Conservation (phyloP, 306 rosid species). For the Prunus padus region DNA sequence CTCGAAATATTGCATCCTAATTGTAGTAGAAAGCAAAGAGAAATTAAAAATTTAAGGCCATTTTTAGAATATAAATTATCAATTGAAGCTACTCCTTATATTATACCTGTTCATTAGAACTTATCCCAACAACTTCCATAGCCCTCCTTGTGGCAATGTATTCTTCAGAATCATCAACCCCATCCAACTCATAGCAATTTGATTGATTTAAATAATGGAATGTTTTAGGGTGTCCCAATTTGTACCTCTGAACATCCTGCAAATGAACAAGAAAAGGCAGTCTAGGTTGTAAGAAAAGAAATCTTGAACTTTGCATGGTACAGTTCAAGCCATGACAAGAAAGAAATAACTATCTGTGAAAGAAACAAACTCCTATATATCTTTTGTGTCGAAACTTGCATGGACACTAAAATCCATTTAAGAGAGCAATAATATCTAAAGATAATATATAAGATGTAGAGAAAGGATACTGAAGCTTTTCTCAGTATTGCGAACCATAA, state of each 20-base stretch:
- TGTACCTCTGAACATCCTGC: constrained; percentile 77
- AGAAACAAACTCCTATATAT: neutral
- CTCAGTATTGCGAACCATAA: neutral
- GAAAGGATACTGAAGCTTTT: neutral
- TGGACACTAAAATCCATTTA: neutral
- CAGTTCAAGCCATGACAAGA: neutral
- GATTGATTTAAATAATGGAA: constrained; percentile 95
- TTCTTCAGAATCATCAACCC: constrained; percentile 77
- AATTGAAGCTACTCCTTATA: constrained; percentile 23
- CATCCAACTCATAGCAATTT: constrained; percentile 82
- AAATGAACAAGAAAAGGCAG: constrained; percentile 11
- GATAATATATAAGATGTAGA: neutral
- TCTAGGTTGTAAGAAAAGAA: neutral
- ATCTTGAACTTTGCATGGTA: neutral
- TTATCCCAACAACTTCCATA: constrained; percentile 96
- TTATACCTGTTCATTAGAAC: constrained; percentile 80
- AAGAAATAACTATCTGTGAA: too few species aligned
- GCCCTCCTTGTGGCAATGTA: constrained; percentile 80
- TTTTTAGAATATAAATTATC: constrained; percentile 18
- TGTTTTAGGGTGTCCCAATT: constrained; percentile 78
- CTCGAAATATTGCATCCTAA: constrained; percentile 97
- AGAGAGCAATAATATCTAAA: neutral
- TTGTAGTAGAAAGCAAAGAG: constrained; percentile 13
- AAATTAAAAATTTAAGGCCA: constrained; percentile 25
- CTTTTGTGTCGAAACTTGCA: neutral